Evolutionary conservation across 2,329 filamentous ascomycete species (phyloP).

Genomic region (Penicillium sp.): DNA sequence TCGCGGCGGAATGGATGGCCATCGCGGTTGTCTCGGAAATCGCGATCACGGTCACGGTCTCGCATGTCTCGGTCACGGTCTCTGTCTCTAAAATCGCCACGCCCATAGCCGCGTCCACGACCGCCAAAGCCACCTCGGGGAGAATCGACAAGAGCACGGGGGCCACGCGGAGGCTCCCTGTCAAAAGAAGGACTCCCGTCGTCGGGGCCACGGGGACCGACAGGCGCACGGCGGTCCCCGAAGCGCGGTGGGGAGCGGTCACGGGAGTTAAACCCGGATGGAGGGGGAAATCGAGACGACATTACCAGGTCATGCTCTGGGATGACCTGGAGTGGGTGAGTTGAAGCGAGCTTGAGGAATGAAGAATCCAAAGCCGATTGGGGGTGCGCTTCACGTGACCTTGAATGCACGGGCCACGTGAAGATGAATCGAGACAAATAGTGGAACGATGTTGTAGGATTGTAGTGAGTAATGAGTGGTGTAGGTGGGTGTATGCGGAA

Average conservation of each 20-base stretch:
- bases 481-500: no score
- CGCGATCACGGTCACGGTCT: slow-evolving; percentile 42
- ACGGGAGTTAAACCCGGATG: slow-evolving; percentile 59
- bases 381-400: slow-evolving; percentile 8
- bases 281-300: slow-evolving; percentile 58
- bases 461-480: no score
- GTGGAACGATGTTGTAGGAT: background rate
- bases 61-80: slow-evolving; percentile 61
- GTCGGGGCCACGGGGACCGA: slow-evolving; percentile 50
- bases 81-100: slow-evolving; percentile 37
- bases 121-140: slow-evolving; percentile 50
- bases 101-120: slow-evolving; percentile 43
- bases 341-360: background rate
- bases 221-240: slow-evolving; percentile 61
- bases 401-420: slow-evolving; percentile 11
- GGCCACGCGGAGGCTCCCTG: slow-evolving; percentile 73
- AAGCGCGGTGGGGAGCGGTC: slow-evolving; percentile 69
- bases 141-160: slow-evolving; percentile 69
- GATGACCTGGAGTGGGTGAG: slow-evolving; percentile 12
- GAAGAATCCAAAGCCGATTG: slow-evolving; percentile 9
- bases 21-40: slow-evolving; percentile 40
- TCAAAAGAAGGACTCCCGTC: slow-evolving; percentile 53
- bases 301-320: slow-evolving; percentile 41
- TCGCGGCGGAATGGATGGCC: slow-evolving; percentile 41
- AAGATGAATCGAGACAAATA: background rate